Base-by-base conservation (phyloP, 2,329 filamentous ascomycete genomes). In the Coleophoma crateriformis region DNA sequence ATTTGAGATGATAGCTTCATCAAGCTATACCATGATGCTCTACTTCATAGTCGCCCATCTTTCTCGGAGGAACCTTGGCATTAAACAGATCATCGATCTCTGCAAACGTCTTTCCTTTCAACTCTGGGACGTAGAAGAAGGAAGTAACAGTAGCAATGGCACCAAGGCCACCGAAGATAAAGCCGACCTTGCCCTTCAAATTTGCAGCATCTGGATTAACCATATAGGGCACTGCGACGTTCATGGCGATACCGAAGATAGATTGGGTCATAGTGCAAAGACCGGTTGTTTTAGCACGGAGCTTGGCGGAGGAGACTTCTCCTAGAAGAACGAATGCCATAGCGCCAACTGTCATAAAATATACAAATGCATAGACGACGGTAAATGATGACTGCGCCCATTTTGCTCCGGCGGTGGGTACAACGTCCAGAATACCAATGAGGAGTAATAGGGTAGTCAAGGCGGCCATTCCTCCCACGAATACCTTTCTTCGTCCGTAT, bases 51-150 rank as follows among this genome's bases (percentile, higher is more conserved):
- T 19, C 19, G 3, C 19, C 19, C 19, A 19, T 19, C 19, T 19
- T 19, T 19, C 19, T 19, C 19, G 19, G 19, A 19, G 19, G 19
- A 3, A 19, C 19, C 19, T 19, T 19, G 19, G 19, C 19, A 19
- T 2, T 19, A 19, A 19, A 19, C 19, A 19, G 19, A 19, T 19
- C 19, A 3, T 19, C 19, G 19, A 19, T 19, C 19, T 19, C 19
- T 19, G 19, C 88, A 63, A 91, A 95, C 0, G 87, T 87, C 47
- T 88, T 81, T 12, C 87, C 90, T 7, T 74, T 75, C 0, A 89
- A 87, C 65, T 95, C 90, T 0, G 89, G 90, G 0, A 90, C 73
- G 22, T 86, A 79, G 72, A 90, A 90, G 63, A 45, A 59, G 6
- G 45, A 45, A 4, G 50, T 48, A 5, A 65, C 33, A 3, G 56